Evolutionary conservation across 208 protist species (phyloP).

Genomic region (Trypanosoma scelopori): DNA sequence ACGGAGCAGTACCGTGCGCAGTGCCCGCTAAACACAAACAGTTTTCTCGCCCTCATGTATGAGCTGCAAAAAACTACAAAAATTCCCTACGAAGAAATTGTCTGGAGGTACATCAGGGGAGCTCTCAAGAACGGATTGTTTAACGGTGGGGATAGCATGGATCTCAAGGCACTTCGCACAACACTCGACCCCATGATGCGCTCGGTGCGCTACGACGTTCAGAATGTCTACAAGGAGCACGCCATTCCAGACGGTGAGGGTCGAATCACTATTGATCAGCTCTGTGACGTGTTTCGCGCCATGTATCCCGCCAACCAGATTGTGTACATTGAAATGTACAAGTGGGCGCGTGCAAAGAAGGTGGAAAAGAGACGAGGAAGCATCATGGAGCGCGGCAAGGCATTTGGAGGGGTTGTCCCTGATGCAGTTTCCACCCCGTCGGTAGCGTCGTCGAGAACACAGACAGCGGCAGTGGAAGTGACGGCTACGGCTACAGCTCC

Average conservation of each 20-base stretch:
- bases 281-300: conserved; percentile 20
- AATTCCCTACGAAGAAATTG: conserved; percentile 23
- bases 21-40: conserved; percentile 20
- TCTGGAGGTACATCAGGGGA: conserved; percentile 25
- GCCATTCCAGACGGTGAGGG: conserved; percentile 17
- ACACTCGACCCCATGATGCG: conserved; percentile 24
- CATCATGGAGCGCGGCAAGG: conserved; percentile 3
- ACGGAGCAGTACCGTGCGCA: neutral
- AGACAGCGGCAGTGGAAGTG: neutral
- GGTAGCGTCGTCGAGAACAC: no score
- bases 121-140: conserved; percentile 16
- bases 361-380: conserved; percentile 6
- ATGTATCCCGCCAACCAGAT: conserved; percentile 18
- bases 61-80: conserved; percentile 21
- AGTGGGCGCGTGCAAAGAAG: conserved; percentile 23
- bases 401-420: neutral
- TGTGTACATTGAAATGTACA: conserved; percentile 23
- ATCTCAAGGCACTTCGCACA: conserved; percentile 19
- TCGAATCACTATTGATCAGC: conserved; percentile 17
- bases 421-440: neutral
- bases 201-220: conserved; percentile 18
- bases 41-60: conserved; percentile 26
- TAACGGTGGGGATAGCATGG: conserved; percentile 14
- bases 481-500: no score
- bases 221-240: conserved; percentile 22